phyloP scores from a whole-genome alignment of 768 basidiomycete species.

The Amanita pseudoporphyria region DNA sequence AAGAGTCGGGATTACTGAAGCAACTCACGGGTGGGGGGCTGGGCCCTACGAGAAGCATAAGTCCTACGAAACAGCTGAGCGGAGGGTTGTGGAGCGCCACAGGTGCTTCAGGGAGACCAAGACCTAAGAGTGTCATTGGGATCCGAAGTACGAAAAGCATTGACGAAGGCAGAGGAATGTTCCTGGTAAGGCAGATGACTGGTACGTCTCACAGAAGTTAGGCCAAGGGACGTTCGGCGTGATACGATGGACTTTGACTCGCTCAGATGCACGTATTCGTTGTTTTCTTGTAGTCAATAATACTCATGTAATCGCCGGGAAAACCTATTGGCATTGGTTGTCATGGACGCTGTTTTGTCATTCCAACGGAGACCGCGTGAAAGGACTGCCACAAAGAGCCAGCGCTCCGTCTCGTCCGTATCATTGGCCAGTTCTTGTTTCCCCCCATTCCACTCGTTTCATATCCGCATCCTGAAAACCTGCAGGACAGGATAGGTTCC shows the following conservation, averaged over 20 bases:
- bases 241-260: too few species aligned
- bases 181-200: slow-evolving; percentile 71
- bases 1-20: slow-evolving; percentile 23
- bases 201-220: slow-evolving; percentile 28
- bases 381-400: too few species aligned
- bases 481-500: neutral
- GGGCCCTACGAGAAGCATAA: slow-evolving; percentile 63
- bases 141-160: slow-evolving; percentile 50
- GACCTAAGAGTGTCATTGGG: slow-evolving; percentile 75
- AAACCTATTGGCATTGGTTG: neutral
- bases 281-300: neutral
- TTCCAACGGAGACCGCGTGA: too few species aligned
- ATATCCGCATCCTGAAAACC: neutral
- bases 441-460: neutral
- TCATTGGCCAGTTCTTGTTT: too few species aligned
- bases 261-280: neutral
- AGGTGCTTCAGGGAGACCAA: slow-evolving; percentile 21
- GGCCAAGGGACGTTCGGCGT: slow-evolving; percentile 5
- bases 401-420: too few species aligned
- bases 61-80: slow-evolving; percentile 62
- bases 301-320: neutral
- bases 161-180: slow-evolving; percentile 69
- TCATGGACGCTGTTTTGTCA: too few species aligned
- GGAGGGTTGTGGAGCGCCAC: slow-evolving; percentile 23
- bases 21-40: slow-evolving; percentile 62